Conservation (phyloP, 805 yeast genomes). For the Starmerella sp. region DNA sequence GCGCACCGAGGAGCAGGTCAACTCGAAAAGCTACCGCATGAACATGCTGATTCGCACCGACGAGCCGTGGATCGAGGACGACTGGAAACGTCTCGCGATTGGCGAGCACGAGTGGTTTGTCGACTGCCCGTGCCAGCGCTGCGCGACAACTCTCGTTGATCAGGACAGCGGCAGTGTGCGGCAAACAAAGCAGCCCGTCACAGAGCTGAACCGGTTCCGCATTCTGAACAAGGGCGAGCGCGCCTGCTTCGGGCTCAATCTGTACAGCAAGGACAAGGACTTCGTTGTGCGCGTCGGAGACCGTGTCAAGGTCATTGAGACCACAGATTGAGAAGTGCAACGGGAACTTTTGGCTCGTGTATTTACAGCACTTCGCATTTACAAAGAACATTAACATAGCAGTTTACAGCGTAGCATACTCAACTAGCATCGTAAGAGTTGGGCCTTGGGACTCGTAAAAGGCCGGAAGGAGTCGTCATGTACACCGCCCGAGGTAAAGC, state of each 20-base stretch:
- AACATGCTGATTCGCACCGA: conserved; percentile 25
- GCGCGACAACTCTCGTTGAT: conserved; percentile 26
- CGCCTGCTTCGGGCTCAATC: conserved; percentile 26
- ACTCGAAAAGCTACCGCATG: conserved; percentile 25
- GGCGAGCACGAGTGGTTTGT: conserved; percentile 22
- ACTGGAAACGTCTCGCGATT: conserved; percentile 22
- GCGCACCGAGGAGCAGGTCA: conserved; percentile 14
- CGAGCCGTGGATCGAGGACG: conserved; percentile 27
- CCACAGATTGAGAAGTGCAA: not conserved
- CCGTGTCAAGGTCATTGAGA: conserved; percentile 16
- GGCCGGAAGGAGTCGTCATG: too few relatives aligned
- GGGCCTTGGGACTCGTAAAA: too few relatives aligned
- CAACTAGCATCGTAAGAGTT: too few relatives aligned
- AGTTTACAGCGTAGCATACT: too few relatives aligned
- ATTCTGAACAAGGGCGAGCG: conserved; percentile 23
- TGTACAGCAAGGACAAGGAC: conserved; percentile 19
- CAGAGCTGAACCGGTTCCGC: conserved; percentile 23
- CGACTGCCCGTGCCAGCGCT: conserved; percentile 23
- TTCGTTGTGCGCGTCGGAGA: conserved; percentile 24
- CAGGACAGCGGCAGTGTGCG: conserved; percentile 17
- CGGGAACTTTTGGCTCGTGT: too few relatives aligned
- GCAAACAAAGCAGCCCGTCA: conserved; percentile 22
- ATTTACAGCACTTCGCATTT: too few relatives aligned
- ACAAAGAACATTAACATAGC: too few relatives aligned
- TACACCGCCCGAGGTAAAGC: too few relatives aligned